These are phyloP conservation scores for Linderniella brevidens DNA, from an alignment of 257 asterid genomes.

Conservation along the genomic window DNA sequence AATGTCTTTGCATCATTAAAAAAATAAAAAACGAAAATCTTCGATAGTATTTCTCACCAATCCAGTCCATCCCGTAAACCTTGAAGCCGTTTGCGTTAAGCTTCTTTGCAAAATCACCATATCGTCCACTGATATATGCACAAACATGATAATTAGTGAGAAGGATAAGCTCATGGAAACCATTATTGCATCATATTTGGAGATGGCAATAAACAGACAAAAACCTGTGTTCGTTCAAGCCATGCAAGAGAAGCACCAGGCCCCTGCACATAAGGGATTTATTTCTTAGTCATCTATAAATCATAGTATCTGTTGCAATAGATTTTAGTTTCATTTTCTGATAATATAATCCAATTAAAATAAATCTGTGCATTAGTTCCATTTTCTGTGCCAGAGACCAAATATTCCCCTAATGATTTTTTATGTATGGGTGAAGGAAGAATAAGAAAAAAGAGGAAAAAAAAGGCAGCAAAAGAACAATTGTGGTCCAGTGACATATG, in stretches of 20 bases:
- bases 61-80: conserved; percentile 94
- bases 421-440: too few species aligned
- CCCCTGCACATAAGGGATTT: conserved; percentile 35
- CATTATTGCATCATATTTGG: neutral
- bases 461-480: too few species aligned
- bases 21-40: neutral
- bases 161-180: too few species aligned
- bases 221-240: conserved; percentile 92
- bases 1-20: neutral
- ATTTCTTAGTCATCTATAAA: neutral
- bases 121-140: conserved; percentile 54
- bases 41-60: conserved; percentile 38
- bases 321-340: too few species aligned
- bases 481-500: too few species aligned
- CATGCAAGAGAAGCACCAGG: conserved; percentile 65
- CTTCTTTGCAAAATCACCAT: conserved; percentile 59
- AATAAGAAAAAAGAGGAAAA: too few species aligned
- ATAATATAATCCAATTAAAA: too few species aligned
- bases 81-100: conserved; percentile 78
- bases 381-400: too few species aligned
- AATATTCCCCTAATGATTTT: too few species aligned
- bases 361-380: too few species aligned
- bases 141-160: neutral
- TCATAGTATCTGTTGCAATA: too few species aligned
- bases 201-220: conserved; percentile 2